phyloP scores from a whole-genome alignment of 148 eudicot species.

The Pouteria glomerata region DNA sequence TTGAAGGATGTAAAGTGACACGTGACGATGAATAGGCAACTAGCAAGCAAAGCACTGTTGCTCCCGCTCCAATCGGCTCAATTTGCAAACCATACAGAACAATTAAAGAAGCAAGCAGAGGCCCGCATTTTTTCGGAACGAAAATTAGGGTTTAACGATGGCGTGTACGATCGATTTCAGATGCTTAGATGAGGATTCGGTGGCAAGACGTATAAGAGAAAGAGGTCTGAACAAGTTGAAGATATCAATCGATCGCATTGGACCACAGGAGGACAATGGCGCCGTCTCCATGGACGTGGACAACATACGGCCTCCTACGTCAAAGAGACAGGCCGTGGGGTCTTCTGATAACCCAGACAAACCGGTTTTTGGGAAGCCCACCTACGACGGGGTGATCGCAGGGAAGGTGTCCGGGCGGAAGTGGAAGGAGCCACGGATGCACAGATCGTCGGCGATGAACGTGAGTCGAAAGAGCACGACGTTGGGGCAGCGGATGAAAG shows the following conservation, averaged over 20 bases:
- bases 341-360: constrained; percentile 55
- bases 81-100: too few species aligned
- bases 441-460: constrained; percentile 54
- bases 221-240: constrained; percentile 48
- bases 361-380: constrained; percentile 62
- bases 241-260: constrained; percentile 2
- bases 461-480: constrained; percentile 34
- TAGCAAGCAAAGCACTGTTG: too few species aligned
- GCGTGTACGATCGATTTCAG: constrained; percentile 89
- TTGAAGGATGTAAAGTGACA: too few species aligned
- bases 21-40: too few species aligned
- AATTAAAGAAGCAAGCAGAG: too few species aligned
- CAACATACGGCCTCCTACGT: constrained; percentile 21
- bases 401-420: constrained; percentile 78
- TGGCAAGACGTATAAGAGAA: constrained; percentile 86
- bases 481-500: constrained; percentile 40
- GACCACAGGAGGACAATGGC: neutral
- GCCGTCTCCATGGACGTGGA: too few species aligned
- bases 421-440: constrained; percentile 72
- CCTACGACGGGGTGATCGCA: constrained; percentile 88
- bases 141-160: constrained; percentile 31
- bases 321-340: constrained; percentile 59
- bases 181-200: constrained; percentile 86
- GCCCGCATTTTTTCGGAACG: too few species aligned
- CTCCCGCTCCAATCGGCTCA: too few species aligned